Base-by-base conservation (phyloP, 805 yeast genomes). In the Kluyveromyces siamensis region DNA sequence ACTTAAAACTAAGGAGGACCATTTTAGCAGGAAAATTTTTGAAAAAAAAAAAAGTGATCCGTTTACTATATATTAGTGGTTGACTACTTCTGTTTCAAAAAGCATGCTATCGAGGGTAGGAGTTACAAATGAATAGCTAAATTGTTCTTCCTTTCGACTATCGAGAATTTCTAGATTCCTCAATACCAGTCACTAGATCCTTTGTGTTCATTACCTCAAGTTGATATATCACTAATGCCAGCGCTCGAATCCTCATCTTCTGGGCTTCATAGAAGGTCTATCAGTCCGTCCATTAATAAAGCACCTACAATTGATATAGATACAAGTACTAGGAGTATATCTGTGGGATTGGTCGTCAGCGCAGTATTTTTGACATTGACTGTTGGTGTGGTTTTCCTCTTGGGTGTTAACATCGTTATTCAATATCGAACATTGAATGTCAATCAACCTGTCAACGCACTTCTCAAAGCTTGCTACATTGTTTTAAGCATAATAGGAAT, bases 331-430 rank as follows among this genome's bases (percentile, higher is more conserved):
- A 30, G 35, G 7, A 44, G 40, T 2, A 44, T 59, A 3, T 53
- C 64, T 2, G 47, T 51, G 21, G 58, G 57, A 19, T 37, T 68
- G n/a, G 41, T 60, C 18, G 17, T 57, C 8, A 63, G 67, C 8
- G 63, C 65, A 16, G 16, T 56, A 8, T 37, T 60, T 14, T 43
- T 63, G 8, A 65, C 63, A 2, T 9, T 65, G 5, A 47, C 65
- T n/a, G 59, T 62, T 17, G 52, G 55, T 7, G 11, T 61, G 9
- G 63, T 65, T 37, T 66, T 69, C 52, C 50, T 68, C 2, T 53
- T 69, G 16, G 70, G 69, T 11, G 67, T 68, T 7, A 59, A 66
- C 45, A 60, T 66, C 40, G 59, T 68, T 39, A 61, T 69, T 41
- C 65, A 67, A 40, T 52, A 61, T 27, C 62, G 72, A 51, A 67